Base-by-base conservation (phyloP, 148 eudicot species). In the Rhododendron ovatum region DNA sequence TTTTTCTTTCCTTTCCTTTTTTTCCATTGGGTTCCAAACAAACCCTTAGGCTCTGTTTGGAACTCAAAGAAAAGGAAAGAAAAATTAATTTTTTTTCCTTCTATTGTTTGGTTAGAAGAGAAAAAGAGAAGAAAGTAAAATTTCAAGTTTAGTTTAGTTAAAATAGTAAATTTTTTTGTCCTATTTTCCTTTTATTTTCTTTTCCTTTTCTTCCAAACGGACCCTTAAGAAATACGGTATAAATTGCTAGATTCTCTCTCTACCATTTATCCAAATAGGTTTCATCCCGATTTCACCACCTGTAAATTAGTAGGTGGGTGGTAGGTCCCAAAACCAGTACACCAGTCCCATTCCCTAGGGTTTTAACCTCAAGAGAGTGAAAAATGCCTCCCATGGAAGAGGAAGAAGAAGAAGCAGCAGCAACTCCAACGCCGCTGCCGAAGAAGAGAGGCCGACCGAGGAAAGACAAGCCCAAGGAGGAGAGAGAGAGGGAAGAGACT, bases 381-480 rank as follows among this genome's bases (percentile, higher is more conserved):
- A 57, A 57, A 63, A 63, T 63, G 71, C 71, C 71, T 26, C 35
- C 74, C 74, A 69, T 69, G 74, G 74, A 69, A 71, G 84, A 41
- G 35, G 85, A 83, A 3, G 59, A 17, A 17, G 63, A 57, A 18
- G 22, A 55, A 55, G 22, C 2, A 50, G 47, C 37, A 41, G 47
- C 80, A 20, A 33, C 86, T 1, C 79, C 81, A 48, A 17, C 80
- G 55, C 87, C 86, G 45, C 12, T 12, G 65, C 87, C 86, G 48
- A 87, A 83, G 85, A 83, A 88, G 87, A 83, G 90, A 69, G 90
- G 89, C 4, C 78, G 89, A 28, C 88, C 88, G 30, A 88, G 89
- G 89, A 90, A 88, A 18, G 86, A 51, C 4, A 90, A 84, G 43
- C n/a, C 75, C 7, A 90, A 86, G 17, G 85, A 87, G 79, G 83